Evolutionary conservation across 2,329 filamentous ascomycete species (phyloP).

Genomic region (Exophiala sideris): DNA sequence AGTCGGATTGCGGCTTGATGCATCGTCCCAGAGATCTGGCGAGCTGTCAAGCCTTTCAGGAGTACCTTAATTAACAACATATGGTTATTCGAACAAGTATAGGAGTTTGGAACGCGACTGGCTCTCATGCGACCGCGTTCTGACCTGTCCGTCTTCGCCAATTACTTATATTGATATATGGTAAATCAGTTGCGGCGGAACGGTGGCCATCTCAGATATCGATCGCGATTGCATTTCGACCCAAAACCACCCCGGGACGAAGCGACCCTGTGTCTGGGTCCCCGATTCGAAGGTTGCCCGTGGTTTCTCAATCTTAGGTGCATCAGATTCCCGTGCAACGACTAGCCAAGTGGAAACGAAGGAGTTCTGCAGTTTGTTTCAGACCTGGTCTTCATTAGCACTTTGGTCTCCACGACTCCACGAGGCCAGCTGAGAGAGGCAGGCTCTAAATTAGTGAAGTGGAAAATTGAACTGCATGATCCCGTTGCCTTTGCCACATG

Average conservation of each 20-base stretch:
- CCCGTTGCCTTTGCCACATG: neutral
- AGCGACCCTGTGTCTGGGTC: neutral
- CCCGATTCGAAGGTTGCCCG: neutral
- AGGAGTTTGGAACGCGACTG: neutral
- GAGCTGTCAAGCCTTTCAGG: slow-evolving; percentile 9
- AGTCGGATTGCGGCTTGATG: slow-evolving; percentile 21
- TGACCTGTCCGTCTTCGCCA: too few relatives aligned
- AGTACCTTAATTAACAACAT: neutral
- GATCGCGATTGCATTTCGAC: too few relatives aligned
- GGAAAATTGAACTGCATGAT: neutral
- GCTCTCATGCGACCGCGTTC: too few relatives aligned
- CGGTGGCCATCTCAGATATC: too few relatives aligned
- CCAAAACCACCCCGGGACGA: too few relatives aligned
- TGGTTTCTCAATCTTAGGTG: slow-evolving; percentile 16
- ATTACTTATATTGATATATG: too few relatives aligned
- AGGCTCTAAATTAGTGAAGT: neutral
- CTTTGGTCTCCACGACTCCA: neutral
- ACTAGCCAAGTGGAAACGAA: slow-evolving; percentile 16
- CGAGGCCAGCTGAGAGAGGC: neutral
- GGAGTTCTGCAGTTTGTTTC: slow-evolving; percentile 25
- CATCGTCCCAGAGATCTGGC: slow-evolving; percentile 22
- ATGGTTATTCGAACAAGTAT: neutral
- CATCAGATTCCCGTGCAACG: slow-evolving; percentile 15
- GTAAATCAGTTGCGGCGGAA: too few relatives aligned
- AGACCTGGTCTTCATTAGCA: slow-evolving; percentile 13